phyloP scores from a whole-genome alignment of 495 filamentous ascomycete species.

The Xylaria castorea region DNA sequence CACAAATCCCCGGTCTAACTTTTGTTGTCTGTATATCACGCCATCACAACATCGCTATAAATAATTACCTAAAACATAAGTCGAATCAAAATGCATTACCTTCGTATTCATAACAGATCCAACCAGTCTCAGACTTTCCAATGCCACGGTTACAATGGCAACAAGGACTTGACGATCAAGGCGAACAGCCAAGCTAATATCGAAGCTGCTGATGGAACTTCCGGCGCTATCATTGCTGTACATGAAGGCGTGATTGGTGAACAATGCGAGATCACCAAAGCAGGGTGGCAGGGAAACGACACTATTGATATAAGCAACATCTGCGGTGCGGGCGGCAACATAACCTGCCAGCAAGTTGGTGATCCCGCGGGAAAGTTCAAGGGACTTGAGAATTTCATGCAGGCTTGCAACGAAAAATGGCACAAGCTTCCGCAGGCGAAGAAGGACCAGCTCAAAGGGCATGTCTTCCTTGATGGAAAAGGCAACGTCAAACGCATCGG shows the following conservation, averaged over 20 bases:
- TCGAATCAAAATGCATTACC: conserved; percentile 37
- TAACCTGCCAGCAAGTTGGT: conserved; percentile 51
- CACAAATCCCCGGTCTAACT: not conserved
- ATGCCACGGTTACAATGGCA: conserved; percentile 46
- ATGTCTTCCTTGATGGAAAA: conserved; percentile 42
- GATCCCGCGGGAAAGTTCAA: conserved; percentile 44
- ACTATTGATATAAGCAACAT: conserved; percentile 52
- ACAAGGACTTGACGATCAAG: conserved; percentile 42
- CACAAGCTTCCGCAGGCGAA: conserved; percentile 38
- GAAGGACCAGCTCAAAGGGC: conserved; percentile 41
- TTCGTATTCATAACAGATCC: conserved; percentile 46
- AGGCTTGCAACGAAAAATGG: conserved; percentile 44
- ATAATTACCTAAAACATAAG: conserved; percentile 13
- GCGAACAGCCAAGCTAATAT: conserved; percentile 36
- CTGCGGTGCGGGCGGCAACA: conserved; percentile 49
- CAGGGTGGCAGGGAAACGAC: conserved; percentile 48
- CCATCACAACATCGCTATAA: not conserved
- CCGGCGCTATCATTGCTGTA: conserved; percentile 48
- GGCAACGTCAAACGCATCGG: conserved; percentile 47
- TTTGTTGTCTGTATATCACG: not conserved
- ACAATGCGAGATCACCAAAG: conserved; percentile 51
- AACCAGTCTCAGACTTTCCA: conserved; percentile 46
- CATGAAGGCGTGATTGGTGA: conserved; percentile 50
- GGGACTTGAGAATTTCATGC: conserved; percentile 50
- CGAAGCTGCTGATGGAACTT: conserved; percentile 42